These are phyloP conservation scores for Citrus cavaleriei DNA, from an alignment of 345 rosid genomes.

Conservation along the genomic window DNA sequence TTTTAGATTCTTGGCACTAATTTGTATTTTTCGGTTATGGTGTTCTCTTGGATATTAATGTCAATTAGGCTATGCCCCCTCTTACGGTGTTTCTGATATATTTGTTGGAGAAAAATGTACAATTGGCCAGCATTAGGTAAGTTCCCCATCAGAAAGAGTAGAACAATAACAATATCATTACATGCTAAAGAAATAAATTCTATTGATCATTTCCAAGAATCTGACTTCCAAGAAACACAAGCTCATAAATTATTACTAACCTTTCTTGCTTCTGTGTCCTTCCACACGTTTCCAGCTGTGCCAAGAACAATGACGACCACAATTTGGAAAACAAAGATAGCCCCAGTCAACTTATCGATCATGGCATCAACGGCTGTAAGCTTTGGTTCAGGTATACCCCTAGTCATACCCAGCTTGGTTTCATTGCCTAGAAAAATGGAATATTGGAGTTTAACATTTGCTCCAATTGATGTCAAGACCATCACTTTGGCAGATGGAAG, in stretches of 20 bases:
- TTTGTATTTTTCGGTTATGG: neutral
- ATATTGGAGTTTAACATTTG: conserved; percentile 1
- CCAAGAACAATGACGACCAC: conserved; percentile 95
- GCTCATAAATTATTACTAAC: conserved; percentile 30
- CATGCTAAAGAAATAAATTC: neutral
- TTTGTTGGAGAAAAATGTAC: neutral
- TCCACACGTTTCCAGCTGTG: conserved; percentile 96
- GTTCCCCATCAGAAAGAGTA: neutral
- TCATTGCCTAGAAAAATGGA: conserved; percentile 62
- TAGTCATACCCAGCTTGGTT: conserved; percentile 97
- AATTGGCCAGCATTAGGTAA: neutral
- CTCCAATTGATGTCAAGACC: neutral
- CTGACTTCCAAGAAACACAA: conserved; percentile 6
- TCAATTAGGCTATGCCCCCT: neutral
- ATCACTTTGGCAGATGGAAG: conserved; percentile 9
- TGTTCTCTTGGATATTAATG: neutral
- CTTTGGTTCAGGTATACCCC: conserved; percentile 97
- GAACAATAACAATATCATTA: neutral
- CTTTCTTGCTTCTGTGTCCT: conserved; percentile 97
- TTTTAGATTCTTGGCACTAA: neutral
- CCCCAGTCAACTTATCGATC: conserved; percentile 99
- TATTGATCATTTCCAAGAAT: neutral
- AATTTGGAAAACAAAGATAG: conserved; percentile 95
- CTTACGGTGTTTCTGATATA: neutral
- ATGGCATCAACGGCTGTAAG: conserved; percentile 99